Percentiles rank a stretch among this genome's conserved stretches.
Evolutionary conservation across 768 basidiomycete species (phyloP).

Genomic region (Boletus subparvulus): DNA sequence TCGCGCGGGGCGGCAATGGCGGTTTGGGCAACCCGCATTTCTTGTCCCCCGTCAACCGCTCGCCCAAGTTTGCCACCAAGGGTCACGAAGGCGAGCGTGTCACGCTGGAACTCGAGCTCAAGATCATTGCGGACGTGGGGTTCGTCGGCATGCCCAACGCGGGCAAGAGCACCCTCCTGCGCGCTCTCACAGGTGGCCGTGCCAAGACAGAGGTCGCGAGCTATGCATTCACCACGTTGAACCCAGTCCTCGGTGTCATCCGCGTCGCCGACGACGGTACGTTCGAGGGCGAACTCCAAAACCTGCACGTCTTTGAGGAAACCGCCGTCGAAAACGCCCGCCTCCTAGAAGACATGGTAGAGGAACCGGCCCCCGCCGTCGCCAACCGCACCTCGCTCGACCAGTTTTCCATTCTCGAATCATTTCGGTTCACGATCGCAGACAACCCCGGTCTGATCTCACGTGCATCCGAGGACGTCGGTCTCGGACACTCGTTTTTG

Average conservation of each 20-base stretch:
- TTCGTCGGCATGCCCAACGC: constrained; percentile 96
- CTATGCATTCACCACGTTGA: constrained; percentile 94
- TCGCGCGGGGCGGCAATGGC: constrained; percentile 75
- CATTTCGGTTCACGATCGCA: constrained; percentile 89
- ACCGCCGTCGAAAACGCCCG: constrained; percentile 54
- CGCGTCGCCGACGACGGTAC: constrained; percentile 77
- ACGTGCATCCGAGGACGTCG: constrained; percentile 83
- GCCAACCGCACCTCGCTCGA: constrained; percentile 29
- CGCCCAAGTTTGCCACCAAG: constrained; percentile 84
- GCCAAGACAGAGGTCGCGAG: constrained; percentile 83
- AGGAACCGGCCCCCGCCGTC: background rate
- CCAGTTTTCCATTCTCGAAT: constrained; percentile 63
- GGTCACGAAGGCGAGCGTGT: constrained; percentile 72
- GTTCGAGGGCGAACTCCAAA: constrained; percentile 60
- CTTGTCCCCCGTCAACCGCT: constrained; percentile 60
- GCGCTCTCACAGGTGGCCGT: constrained; percentile 83
- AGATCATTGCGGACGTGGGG: constrained; percentile 92
- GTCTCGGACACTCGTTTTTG: constrained; percentile 91
- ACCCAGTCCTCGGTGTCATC: constrained; percentile 90
- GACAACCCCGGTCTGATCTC: constrained; percentile 95
- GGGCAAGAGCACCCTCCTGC: constrained; percentile 87
- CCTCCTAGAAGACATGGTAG: constrained; percentile 39
- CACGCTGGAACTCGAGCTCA: constrained; percentile 87
- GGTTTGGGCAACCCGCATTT: constrained; percentile 93
- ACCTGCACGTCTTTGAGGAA: constrained; percentile 60